phyloP scores from a whole-genome alignment of 73 alveolate species.

The Tetrahymena elliotti region DNA sequence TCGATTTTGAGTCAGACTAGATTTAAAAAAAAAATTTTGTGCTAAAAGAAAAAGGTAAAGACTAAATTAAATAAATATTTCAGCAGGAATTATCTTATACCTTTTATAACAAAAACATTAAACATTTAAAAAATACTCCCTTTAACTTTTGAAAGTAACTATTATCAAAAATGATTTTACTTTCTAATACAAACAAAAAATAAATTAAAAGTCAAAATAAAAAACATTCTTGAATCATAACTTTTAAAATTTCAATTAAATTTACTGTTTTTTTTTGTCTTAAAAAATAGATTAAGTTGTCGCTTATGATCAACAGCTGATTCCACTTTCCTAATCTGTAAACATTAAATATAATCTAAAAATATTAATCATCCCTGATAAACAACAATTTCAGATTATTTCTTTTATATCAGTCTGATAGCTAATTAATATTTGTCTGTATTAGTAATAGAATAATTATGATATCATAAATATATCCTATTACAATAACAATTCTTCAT shows the following conservation, averaged over 20 bases:
- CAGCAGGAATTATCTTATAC: neutral
- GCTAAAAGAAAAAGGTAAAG: neutral
- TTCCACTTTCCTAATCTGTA: neutral
- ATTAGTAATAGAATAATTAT: too few species aligned
- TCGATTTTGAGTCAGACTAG: neutral
- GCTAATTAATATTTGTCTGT: neutral
- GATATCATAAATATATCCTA: neutral
- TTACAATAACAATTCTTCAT: neutral
- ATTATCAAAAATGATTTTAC: neutral
- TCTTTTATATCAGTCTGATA: neutral
- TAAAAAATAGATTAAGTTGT: neutral
- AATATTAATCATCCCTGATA: neutral
- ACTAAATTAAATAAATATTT: neutral
- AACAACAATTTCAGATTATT: neutral
- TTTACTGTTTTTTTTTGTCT: neutral
- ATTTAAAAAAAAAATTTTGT: neutral
- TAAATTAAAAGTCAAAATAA: neutral
- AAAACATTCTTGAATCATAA: neutral
- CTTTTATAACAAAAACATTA: neutral
- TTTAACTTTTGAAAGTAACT: neutral
- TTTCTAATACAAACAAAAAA: neutral
- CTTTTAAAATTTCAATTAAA: neutral
- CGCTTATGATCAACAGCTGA: neutral
- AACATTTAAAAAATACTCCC: too few species aligned
- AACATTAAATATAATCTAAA: neutral